phyloP scores from a whole-genome alignment of 345 rosid genomes.

The Clarkia xantiana region DNA sequence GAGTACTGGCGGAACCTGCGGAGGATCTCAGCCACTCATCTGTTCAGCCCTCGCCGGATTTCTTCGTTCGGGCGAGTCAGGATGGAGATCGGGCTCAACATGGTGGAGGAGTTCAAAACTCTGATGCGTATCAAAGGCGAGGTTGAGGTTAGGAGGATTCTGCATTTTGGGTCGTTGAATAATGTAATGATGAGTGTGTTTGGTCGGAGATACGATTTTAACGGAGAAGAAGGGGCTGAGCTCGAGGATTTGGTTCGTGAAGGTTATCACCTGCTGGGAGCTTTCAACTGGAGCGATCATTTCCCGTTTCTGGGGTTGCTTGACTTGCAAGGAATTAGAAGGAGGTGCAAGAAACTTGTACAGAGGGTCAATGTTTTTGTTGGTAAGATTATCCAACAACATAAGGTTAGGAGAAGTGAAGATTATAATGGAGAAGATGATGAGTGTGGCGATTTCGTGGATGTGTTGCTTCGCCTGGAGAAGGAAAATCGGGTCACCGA shows the following conservation, averaged over 20 bases:
- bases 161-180: slow-evolving; percentile 63
- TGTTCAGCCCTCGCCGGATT: slow-evolving; percentile 61
- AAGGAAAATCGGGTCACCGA: slow-evolving; percentile 37
- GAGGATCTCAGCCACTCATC: slow-evolving; percentile 61
- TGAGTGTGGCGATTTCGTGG: slow-evolving; percentile 44
- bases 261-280: slow-evolving; percentile 7
- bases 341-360: slow-evolving; percentile 16
- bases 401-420: slow-evolving; percentile 15
- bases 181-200: slow-evolving; percentile 69
- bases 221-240: slow-evolving; percentile 12
- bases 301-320: slow-evolving; percentile 4
- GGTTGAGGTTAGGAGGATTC: slow-evolving; percentile 31
- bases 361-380: slow-evolving; percentile 47
- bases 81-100: slow-evolving; percentile 27
- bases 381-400: slow-evolving; percentile 43
- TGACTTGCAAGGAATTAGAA: slow-evolving; percentile 5
- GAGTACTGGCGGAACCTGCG: slow-evolving; percentile 84
- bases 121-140: slow-evolving; percentile 18
- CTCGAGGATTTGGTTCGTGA: slow-evolving; percentile 36
- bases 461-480: slow-evolving; percentile 56
- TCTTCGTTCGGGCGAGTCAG: slow-evolving; percentile 32
- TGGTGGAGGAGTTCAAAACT: slow-evolving; percentile 27
- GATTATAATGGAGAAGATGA: slow-evolving; percentile 5
- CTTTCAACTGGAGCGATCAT: slow-evolving; percentile 9
- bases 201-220: slow-evolving; percentile 48